Conservation (phyloP, 2,329 filamentous ascomycete genomes). For the Fusarium solani-melongenae region DNA sequence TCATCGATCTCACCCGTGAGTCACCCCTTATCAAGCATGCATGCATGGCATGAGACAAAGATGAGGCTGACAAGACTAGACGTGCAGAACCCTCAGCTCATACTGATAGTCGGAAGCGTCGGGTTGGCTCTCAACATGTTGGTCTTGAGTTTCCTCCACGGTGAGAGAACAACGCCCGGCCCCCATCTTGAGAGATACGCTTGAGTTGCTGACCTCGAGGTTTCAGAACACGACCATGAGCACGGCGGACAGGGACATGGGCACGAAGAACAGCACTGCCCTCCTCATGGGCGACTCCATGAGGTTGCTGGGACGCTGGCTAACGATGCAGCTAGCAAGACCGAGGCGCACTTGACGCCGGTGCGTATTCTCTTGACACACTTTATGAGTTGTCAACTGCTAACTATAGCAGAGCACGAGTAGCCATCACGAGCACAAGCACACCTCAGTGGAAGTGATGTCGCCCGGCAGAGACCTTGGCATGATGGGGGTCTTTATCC, state of each 20-base stretch:
- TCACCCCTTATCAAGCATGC: conserved; percentile 5
- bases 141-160: conserved; percentile 73
- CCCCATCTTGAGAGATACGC: background rate
- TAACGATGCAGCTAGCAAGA: conserved; percentile 13
- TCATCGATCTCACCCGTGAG: conserved; percentile 66
- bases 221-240: conserved; percentile 51
- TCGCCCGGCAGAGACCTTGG: conserved; percentile 69
- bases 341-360: conserved; percentile 21
- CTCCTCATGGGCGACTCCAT: conserved; percentile 6
- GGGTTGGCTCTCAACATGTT: conserved; percentile 76
- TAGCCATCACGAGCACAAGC: conserved; percentile 62
- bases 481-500: conserved; percentile 76
- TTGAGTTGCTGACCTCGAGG: background rate
- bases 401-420: conserved; percentile 30
- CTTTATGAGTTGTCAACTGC: conserved; percentile 1
- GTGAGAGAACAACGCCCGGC: conserved; percentile 49
- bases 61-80: conserved; percentile 51
- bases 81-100: conserved; percentile 72
- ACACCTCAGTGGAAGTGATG: conserved; percentile 47
- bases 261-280: conserved; percentile 31
- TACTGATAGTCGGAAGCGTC: conserved; percentile 76
- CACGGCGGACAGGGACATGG: conserved; percentile 45
- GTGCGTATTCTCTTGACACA: conserved; percentile 26
- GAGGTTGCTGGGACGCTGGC: conserved; percentile 14
- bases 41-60: background rate